phyloP scores from a whole-genome alignment of 192 early-diverging fungal genomes.

The Rhizoclosmatium globosum region DNA sequence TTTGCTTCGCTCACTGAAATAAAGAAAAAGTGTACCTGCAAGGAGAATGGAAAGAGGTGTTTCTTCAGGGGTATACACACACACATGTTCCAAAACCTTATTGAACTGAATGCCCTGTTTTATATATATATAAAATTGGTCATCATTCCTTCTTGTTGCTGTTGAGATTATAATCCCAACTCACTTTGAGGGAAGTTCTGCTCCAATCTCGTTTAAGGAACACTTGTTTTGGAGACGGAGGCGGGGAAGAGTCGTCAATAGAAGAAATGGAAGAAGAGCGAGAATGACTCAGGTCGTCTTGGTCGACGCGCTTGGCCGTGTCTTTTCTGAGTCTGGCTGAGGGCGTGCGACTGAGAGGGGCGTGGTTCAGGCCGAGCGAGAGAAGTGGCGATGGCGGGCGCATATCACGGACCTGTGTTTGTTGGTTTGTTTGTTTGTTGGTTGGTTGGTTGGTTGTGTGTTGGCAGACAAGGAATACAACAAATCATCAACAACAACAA shows the following conservation, averaged over 20 bases:
- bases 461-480: not conserved
- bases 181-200: no score
- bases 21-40: not conserved
- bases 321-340: not conserved
- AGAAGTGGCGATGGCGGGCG: not conserved
- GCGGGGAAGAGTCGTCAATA: no score
- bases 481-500: not conserved
- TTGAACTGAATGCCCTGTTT: not conserved
- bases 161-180: no score
- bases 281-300: not conserved
- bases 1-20: no score
- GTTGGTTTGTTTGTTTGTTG: not conserved
- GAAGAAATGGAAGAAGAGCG: not conserved
- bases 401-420: not conserved
- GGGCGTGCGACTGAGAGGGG: not conserved
- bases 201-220: no score
- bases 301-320: not conserved
- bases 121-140: no score
- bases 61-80: conserved; percentile 11
- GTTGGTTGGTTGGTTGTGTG: not conserved
- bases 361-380: not conserved
- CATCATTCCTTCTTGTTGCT: no score
- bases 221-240: no score
- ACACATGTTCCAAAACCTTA: conserved; percentile 6
- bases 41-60: conserved; percentile 5